Conservation (phyloP, 257 asterid genomes). For the Sherardia arvensis region DNA sequence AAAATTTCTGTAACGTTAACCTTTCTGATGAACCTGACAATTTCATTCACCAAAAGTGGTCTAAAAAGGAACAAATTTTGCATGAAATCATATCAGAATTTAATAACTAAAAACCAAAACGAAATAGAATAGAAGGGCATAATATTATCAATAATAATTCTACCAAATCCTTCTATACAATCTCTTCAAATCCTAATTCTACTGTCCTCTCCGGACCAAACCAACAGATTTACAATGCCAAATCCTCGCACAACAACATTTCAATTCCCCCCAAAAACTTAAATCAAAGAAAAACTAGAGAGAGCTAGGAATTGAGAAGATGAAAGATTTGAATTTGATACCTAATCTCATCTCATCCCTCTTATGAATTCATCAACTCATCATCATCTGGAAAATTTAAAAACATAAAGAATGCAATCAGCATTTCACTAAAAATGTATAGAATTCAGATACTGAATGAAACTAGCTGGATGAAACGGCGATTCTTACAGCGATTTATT, state of each 20-base stretch:
- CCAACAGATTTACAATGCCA: slow-evolving; percentile 32
- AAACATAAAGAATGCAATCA: neutral
- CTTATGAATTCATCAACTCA: neutral
- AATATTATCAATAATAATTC: slow-evolving; percentile 3
- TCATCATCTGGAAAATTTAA: neutral
- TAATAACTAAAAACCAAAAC: neutral
- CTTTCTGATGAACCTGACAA: neutral
- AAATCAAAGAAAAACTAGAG: neutral
- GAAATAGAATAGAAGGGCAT: neutral
- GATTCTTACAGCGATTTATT: slow-evolving; percentile 1
- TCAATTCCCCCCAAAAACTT: slow-evolving; percentile 13
- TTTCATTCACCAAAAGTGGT: neutral
- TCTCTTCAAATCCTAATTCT: slow-evolving; percentile 19
- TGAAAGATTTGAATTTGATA: slow-evolving; percentile 9
- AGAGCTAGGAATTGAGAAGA: slow-evolving; percentile 16
- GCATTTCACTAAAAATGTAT: neutral
- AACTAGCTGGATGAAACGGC: neutral
- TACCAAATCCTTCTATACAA: slow-evolving; percentile 32
- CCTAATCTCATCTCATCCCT: slow-evolving; percentile 18
- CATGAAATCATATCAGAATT: no score
- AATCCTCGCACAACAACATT: slow-evolving; percentile 23
- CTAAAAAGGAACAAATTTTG: no score
- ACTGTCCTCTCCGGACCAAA: slow-evolving; percentile 28
- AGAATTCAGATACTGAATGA: no score
- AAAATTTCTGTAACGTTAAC: neutral